Evolutionary conservation across 78 protist genomes (phyloP).

Genomic region (Dictyostelium discoideum): DNA sequence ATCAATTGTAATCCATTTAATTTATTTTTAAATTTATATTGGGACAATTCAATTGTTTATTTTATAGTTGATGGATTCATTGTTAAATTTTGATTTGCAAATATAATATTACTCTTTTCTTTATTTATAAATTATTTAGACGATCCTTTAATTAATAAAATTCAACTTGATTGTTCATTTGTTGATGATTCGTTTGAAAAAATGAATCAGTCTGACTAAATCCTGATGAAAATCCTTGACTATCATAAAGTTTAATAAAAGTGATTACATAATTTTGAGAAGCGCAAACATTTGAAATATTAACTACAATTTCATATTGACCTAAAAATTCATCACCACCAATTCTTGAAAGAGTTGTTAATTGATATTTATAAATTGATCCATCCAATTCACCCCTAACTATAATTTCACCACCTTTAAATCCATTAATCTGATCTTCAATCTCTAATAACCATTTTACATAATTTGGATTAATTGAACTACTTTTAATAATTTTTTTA

Average conservation of each 20-base stretch:
- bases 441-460: neutral
- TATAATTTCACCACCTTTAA: neutral
- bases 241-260: neutral
- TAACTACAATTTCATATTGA: neutral
- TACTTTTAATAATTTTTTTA: neutral
- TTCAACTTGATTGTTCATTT: too few relatives aligned
- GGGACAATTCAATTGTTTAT: neutral
- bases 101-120: neutral
- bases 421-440: neutral
- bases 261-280: neutral
- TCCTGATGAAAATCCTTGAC: neutral
- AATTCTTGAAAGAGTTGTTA: neutral
- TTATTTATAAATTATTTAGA: too few relatives aligned
- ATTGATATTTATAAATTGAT: neutral
- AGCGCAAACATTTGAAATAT: neutral
- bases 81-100: neutral
- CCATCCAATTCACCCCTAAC: neutral
- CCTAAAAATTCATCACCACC: neutral
- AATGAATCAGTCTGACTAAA: neutral
- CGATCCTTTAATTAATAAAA: too few relatives aligned
- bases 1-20: constrained; percentile 11
- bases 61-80: constrained; percentile 9
- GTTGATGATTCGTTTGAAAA: too few relatives aligned
- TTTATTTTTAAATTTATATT: neutral
- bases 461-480: neutral